Conservation (phyloP, 768 basidiomycete genomes). For the Suillus plorans region DNA sequence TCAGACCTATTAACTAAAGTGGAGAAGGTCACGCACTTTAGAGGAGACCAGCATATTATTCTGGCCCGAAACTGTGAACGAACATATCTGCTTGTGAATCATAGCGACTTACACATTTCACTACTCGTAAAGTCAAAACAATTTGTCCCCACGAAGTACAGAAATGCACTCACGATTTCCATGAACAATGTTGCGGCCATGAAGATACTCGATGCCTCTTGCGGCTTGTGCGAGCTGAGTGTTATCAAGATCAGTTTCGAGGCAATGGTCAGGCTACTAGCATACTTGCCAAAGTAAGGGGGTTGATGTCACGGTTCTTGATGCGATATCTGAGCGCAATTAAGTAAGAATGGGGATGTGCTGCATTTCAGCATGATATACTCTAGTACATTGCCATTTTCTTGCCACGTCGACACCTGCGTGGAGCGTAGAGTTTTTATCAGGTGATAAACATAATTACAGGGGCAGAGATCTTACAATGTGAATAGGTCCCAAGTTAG, state of each 20-base stretch:
- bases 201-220: conserved; percentile 57
- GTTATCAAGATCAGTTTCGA: neutral
- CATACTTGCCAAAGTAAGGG: conserved; percentile 41
- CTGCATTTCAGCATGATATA: conserved; percentile 23
- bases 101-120: conserved; percentile 54
- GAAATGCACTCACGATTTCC: conserved; percentile 52
- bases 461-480: conserved; percentile 34
- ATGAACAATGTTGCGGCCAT: conserved; percentile 50
- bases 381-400: conserved; percentile 56
- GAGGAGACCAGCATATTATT: conserved; percentile 58
- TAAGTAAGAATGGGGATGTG: neutral
- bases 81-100: neutral
- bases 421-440: neutral
- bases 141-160: neutral
- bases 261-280: neutral
- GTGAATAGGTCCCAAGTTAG: conserved; percentile 51
- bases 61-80: conserved; percentile 28
- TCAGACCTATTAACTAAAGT: neutral
- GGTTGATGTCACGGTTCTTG: conserved; percentile 36
- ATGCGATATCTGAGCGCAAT: conserved; percentile 39
- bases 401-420: conserved; percentile 65
- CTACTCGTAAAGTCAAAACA: conserved; percentile 28
- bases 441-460: neutral
- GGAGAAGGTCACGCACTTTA: conserved; percentile 33
- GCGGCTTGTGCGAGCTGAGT: conserved; percentile 52